phyloP scores from a whole-genome alignment of 345 rosid genomes.

The Balakata baccata region DNA sequence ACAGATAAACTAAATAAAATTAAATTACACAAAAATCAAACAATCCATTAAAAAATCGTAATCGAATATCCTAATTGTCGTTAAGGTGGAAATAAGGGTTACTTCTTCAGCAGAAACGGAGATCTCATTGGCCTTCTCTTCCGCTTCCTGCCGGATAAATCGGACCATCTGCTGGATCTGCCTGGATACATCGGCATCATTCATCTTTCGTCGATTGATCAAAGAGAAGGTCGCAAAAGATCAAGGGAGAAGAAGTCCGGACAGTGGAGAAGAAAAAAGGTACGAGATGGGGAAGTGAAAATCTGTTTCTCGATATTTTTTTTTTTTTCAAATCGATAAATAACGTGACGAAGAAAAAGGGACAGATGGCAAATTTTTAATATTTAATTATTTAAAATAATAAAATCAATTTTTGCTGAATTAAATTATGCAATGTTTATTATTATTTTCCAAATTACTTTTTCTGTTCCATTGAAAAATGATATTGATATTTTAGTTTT shows the following conservation, averaged over 20 bases:
- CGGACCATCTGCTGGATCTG: constrained; percentile 99
- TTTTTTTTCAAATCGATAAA: no score
- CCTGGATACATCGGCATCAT: constrained; percentile 81
- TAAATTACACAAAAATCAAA: background rate
- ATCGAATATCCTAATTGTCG: background rate
- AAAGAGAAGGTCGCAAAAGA: background rate
- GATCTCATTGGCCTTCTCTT: constrained; percentile 98
- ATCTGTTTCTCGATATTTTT: no score
- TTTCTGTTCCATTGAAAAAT: no score
- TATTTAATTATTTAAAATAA: no score
- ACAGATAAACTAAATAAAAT: background rate
- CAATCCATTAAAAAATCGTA: background rate
- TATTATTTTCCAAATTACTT: no score
- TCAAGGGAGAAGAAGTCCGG: background rate
- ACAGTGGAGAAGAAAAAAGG: background rate
- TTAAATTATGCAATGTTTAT: no score
- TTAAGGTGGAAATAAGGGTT: background rate
- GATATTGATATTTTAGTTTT: no score
- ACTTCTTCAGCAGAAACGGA: constrained; percentile 92
- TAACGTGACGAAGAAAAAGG: no score
- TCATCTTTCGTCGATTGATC: constrained; percentile 51
- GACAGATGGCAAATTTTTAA: no score
- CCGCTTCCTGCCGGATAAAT: constrained; percentile 95
- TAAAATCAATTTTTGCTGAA: no score
- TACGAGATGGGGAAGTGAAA: background rate